Base-by-base conservation (phyloP, 148 eudicot species). In the Pouteria glomerata region DNA sequence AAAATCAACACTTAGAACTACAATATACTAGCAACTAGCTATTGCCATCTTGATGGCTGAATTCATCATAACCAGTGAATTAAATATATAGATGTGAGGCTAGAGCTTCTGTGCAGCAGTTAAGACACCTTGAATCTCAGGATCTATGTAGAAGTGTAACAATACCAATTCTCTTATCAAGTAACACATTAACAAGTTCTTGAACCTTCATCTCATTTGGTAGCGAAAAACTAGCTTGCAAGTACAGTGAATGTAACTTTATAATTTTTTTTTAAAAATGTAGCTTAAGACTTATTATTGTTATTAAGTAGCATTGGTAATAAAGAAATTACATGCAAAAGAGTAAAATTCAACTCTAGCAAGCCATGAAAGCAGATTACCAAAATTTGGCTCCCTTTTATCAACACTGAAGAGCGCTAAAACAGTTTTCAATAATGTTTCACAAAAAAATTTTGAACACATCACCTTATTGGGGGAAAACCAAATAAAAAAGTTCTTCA, bases 111-210 rank as follows among this genome's bases (percentile, higher is more conserved):
- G 89, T 30, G 99, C 97, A 71, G 99, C 89, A 63, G 93, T 95
- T 75, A 95, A 66, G 64, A 95, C 94, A 66, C 99, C 99, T 81
- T 95, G 99, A 52, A 95, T 97, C 86, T 95, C 97, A 48, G 99
- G 99, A 76, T 95, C 99, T 97, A 95, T 95, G 84, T 95, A 95
- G 74, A 95, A 95, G 99, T n/a, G 99, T 97, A 80, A 89, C 99
- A 73, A 95, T 76, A 51, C 99, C 99, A 76, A 88, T 84, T 71
- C 88, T 88, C 83, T 83, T 92, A 75, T 89, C 94, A 77, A 68
- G 81, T 1, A 95, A 86, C 84, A 88, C 76, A 45, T 67, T 80
- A 21, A 83, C 96, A 50, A 95, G 92, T 71, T 91, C 90, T 68
- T 79, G 79, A 73, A 95, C 82, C 81, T 80, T 83, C 35, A 66